Evolutionary conservation across 257 asterid species (phyloP).

Genomic region (Solanum acaule): DNA sequence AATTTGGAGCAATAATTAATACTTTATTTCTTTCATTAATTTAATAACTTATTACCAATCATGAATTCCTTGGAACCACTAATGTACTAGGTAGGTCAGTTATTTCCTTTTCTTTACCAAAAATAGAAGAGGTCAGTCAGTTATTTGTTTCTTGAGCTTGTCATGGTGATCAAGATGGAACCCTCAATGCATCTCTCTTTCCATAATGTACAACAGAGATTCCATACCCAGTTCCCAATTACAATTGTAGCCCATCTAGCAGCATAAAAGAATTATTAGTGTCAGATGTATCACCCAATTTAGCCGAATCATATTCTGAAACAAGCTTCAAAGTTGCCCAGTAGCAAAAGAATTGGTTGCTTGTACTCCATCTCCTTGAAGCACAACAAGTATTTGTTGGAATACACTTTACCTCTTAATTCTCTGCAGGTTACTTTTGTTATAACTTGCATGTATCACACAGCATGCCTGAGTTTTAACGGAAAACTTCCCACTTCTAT

Average conservation of each 20-base stretch:
- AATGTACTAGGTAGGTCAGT: not conserved
- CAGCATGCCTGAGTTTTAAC: not conserved
- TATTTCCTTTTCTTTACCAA: not conserved
- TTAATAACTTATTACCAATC: not conserved
- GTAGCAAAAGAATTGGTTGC: not conserved
- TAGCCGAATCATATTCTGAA: not conserved
- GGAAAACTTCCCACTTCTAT: not conserved
- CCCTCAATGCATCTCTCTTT: not conserved
- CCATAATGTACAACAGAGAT: not conserved
- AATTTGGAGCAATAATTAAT: not conserved
- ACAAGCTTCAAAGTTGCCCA: not conserved
- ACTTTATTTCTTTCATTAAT: not conserved
- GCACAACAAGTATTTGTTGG: not conserved
- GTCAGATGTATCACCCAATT: not conserved
- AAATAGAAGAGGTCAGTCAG: not conserved
- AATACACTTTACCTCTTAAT: not conserved
- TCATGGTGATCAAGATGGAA: not conserved
- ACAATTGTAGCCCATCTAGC: not conserved
- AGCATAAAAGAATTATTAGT: not conserved
- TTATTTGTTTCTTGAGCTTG: not conserved
- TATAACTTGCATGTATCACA: not conserved
- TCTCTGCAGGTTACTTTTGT: not conserved
- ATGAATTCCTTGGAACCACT: not conserved
- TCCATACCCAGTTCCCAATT: not conserved
- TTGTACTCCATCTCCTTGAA: not conserved